These are phyloP conservation scores for Crithidia brevicula DNA, from an alignment of 208 protist genomes.

Conservation along the genomic window DNA sequence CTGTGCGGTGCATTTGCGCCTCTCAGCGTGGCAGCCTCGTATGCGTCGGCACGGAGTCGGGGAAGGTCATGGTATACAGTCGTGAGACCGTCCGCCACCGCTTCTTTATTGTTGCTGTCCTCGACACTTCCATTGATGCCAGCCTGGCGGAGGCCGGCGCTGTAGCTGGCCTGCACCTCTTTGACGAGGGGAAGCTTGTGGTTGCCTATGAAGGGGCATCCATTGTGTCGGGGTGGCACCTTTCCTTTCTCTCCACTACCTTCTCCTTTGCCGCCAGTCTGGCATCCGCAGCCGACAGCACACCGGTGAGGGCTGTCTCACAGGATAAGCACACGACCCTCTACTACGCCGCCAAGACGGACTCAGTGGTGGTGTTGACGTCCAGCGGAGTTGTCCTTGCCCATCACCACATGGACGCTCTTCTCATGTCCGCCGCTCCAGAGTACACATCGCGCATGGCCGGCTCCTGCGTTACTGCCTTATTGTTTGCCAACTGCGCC, in stretches of 20 bases:
- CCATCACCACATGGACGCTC: conserved; percentile 26
- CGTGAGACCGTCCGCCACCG: conserved; percentile 25
- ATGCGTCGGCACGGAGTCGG: conserved; percentile 49
- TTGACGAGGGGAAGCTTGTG: conserved; percentile 47
- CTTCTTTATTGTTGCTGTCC: conserved; percentile 41
- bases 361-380: conserved; percentile 46
- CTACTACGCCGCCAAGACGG: conserved; percentile 46
- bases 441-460: conserved; percentile 23
- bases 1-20: conserved; percentile 45
- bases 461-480: conserved; percentile 19
- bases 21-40: conserved; percentile 57
- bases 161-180: conserved; percentile 42
- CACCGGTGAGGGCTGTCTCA: conserved; percentile 37
- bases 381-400: conserved; percentile 41
- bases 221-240: conserved; percentile 53
- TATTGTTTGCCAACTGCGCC: conserved; percentile 32
- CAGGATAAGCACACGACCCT: conserved; percentile 33
- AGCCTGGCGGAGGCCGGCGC: conserved; percentile 4
- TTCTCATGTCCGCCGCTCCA: conserved; percentile 21
- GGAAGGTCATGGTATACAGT: conserved; percentile 57
- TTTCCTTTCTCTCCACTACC: conserved; percentile 36
- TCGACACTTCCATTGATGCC: conserved; percentile 33
- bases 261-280: conserved; percentile 46
- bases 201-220: conserved; percentile 34
- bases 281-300: conserved; percentile 24